Evolutionary conservation across 345 rosid species (phyloP).

Genomic region (Citropsis articulata): DNA sequence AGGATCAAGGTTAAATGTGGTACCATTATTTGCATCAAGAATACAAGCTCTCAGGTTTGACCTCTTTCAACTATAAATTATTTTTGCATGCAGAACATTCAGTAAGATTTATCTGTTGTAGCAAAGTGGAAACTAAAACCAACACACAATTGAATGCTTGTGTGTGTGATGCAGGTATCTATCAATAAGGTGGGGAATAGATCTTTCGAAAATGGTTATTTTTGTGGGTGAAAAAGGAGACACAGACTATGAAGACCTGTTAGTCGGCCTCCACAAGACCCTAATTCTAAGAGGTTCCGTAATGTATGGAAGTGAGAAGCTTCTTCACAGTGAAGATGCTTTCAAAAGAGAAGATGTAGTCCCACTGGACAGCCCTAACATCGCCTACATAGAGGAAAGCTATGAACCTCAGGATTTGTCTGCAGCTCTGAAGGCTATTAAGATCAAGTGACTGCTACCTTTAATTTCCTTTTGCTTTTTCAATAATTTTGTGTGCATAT

Average conservation of each 20-base stretch:
- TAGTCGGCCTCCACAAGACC: constrained; percentile 73
- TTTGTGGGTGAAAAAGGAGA: constrained; percentile 84
- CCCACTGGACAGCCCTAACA: constrained; percentile 44
- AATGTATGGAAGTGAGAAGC: constrained; percentile 57
- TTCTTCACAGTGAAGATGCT: constrained; percentile 52
- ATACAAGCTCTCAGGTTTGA: constrained; percentile 76
- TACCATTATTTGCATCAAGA: constrained; percentile 84
- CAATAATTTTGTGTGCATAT: constrained; percentile 7
- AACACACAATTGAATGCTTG: background rate
- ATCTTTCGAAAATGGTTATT: constrained; percentile 51
- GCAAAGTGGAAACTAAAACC: background rate
- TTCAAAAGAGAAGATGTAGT: constrained; percentile 59
- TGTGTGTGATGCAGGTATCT: constrained; percentile 59
- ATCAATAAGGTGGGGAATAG: constrained; percentile 77
- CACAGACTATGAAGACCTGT: constrained; percentile 67
- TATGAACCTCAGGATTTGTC: constrained; percentile 45
- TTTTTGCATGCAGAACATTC: background rate
- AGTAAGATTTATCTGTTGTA: background rate
- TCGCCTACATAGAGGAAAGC: constrained; percentile 35
- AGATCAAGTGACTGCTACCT: constrained; percentile 40
- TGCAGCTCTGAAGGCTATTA: constrained; percentile 42
- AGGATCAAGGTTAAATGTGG: constrained; percentile 63
- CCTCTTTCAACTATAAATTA: background rate
- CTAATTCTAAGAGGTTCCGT: constrained; percentile 55
- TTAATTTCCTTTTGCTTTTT: constrained; percentile 1